phyloP scores from a whole-genome alignment of 176 grass and related monocot genomes.

The Stipa capillata region DNA sequence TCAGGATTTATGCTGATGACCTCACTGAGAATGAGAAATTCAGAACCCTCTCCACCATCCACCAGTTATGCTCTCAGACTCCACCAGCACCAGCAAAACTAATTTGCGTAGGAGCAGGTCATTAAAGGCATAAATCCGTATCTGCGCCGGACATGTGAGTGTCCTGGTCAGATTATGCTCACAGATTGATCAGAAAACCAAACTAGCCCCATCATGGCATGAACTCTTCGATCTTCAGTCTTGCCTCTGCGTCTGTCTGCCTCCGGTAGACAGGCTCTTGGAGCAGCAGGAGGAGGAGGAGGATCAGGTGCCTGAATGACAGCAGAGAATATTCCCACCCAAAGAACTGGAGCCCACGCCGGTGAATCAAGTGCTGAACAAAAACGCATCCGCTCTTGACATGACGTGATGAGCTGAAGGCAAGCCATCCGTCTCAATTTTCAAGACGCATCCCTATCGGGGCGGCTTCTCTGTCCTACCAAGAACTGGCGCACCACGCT shows the following conservation, averaged over 20 bases:
- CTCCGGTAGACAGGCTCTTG: not conserved
- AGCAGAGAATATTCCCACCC: conserved; percentile 19
- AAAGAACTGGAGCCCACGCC: not conserved
- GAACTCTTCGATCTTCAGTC: not conserved
- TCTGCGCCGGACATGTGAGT: conserved; percentile 2
- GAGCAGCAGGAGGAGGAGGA: not conserved
- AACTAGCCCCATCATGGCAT: not conserved
- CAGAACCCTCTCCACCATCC: not conserved
- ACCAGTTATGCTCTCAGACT: conserved; percentile 28
- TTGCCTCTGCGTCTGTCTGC: not conserved
- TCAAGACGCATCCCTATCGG: conserved; percentile 5
- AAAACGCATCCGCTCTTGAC: conserved; percentile 22
- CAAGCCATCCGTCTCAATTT: not conserved
- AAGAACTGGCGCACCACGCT: not conserved
- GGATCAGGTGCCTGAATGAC: not conserved
- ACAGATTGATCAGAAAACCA: not conserved
- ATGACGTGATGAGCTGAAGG: not conserved
- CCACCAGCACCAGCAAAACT: conserved; percentile 34
- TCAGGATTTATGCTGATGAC: conserved; percentile 2
- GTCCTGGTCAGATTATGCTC: conserved; percentile 17
- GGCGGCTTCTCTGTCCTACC: not conserved
- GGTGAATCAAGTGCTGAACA: not conserved
- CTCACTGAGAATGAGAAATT: conserved; percentile 23
- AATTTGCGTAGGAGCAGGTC: not conserved
- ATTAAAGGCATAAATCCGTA: conserved; percentile 13